These are phyloP conservation scores for Forsythia suspensa DNA, from an alignment of 257 asterid genomes.

Conservation along the genomic window DNA sequence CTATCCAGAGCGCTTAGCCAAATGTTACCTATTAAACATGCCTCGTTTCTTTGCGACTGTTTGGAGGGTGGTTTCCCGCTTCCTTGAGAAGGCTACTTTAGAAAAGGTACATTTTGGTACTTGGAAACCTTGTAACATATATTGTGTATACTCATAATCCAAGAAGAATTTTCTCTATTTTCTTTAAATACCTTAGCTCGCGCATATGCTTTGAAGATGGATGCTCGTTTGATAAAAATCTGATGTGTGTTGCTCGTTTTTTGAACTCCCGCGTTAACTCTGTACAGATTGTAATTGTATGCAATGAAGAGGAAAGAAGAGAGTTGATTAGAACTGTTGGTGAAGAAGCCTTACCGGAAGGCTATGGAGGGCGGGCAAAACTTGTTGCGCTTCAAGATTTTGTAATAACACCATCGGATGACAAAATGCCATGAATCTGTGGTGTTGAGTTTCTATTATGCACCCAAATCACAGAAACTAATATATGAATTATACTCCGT, in stretches of 20 bases:
- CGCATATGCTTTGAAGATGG: no score
- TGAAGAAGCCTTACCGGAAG: constrained; percentile 69
- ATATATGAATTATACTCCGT: not conserved
- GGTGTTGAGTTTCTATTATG: not conserved
- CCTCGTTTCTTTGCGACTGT: constrained; percentile 70
- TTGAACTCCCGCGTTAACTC: not conserved
- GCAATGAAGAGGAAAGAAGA: constrained; percentile 53
- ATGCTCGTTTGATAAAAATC: no score
- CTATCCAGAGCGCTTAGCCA: constrained; percentile 73
- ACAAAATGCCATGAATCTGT: constrained; percentile 1
- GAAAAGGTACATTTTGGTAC: constrained; percentile 46
- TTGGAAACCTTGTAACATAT: not conserved
- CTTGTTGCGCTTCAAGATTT: constrained; percentile 52
- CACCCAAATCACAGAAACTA: constrained; percentile 8
- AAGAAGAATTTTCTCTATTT: not conserved
- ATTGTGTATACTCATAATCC: not conserved
- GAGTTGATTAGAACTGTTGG: constrained; percentile 46
- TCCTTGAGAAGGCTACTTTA: constrained; percentile 65
- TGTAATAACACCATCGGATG: constrained; percentile 26
- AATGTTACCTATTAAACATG: constrained; percentile 65
- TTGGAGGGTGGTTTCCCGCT: constrained; percentile 67
- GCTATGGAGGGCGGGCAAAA: constrained; percentile 66
- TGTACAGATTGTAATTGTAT: constrained; percentile 57
- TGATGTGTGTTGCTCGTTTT: not conserved
- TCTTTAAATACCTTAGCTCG: no score